Base-by-base conservation (phyloP, 352 stramenopile genomes). In the Phytophthora sp. region DNA sequence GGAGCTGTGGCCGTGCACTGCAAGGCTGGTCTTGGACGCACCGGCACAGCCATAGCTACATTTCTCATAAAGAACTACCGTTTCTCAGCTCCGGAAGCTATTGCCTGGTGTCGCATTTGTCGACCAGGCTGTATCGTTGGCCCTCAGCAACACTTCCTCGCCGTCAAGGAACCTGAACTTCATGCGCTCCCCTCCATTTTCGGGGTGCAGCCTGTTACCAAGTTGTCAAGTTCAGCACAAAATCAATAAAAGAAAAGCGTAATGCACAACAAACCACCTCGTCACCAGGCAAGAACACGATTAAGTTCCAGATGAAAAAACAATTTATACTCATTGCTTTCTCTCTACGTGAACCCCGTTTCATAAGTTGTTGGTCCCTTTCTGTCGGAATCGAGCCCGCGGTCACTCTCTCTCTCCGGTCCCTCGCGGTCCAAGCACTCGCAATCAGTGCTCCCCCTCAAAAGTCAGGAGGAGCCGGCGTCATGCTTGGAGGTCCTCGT, bases 1-100 rank as follows among this genome's bases (percentile, higher is more conserved):
- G 88, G 92, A 20, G 94, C 90, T 18, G 84, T 99, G 38, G 97
- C 96, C 0, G 94, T 99, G n/a, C 97, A 99, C 70, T 99, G 97
- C 80, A 99, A 99, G 74, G 97, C 96, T 15, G 97, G 97, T 8
- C 74, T 99, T 5, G 97, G 96, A 10, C 80, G 97, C 27, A 99
- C 97, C 1, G 97, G 97, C 26, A 99, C 96, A 3, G 94, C 90
- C 54, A 99, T 99, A 38, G 97, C 91, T 7, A 93, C 91, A 12
- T 99, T 97, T 56, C 66, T 99, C 18, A 99, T 99, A 87, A 98
- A 98, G 69, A 90, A 98, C 49, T 96, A 97, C 66, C 59, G 74
- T 8, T 95, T 99, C 43, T 98, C 95, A 1, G 96, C 97, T 4
- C 71, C 66, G 0, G 95, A 99, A 78, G 91, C 85, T 6, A 99